These are phyloP conservation scores for Meyerozyma guilliermondii DNA, from an alignment of 1,139 yeast species.

Conservation along the genomic window DNA sequence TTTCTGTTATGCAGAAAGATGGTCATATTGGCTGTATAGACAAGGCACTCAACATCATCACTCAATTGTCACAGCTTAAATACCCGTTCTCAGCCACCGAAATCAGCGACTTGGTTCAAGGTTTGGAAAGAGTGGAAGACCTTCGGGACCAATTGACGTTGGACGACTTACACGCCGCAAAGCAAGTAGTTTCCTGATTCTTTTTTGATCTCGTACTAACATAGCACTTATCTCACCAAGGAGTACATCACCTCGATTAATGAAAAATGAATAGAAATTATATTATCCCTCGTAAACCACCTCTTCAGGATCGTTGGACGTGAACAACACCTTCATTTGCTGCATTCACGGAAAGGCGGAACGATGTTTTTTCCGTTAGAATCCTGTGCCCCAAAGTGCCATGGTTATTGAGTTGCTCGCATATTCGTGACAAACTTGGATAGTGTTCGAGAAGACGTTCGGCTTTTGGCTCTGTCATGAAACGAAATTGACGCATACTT, in stretches of 20 bases:
- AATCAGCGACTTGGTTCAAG: constrained; percentile 30
- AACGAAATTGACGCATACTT: constrained; percentile 50
- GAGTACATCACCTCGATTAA: constrained; percentile 19
- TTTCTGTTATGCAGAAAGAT: constrained; percentile 32
- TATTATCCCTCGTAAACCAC: constrained; percentile 14
- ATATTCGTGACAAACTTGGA: constrained; percentile 33
- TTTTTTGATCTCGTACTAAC: neutral
- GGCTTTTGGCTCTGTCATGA: constrained; percentile 46
- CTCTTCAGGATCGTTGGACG: constrained; percentile 48
- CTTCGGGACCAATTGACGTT: constrained; percentile 44
- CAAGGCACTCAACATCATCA: constrained; percentile 51
- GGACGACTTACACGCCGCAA: constrained; percentile 48
- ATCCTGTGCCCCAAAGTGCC: constrained; percentile 31
- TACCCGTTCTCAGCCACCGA: constrained; percentile 47
- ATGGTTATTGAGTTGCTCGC: constrained; percentile 19
- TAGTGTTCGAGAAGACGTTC: constrained; percentile 32
- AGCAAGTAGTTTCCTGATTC: constrained; percentile 29
- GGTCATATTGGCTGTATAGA: constrained; percentile 53
- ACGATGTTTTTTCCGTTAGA: constrained; percentile 30
- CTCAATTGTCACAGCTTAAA: constrained; percentile 42
- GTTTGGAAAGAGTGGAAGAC: constrained; percentile 37
- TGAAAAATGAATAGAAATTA: neutral
- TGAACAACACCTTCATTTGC: constrained; percentile 44
- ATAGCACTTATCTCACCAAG: constrained; percentile 32
- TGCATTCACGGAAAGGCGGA: constrained; percentile 35